Evolutionary conservation across 2,329 filamentous ascomycete genomes (phyloP).

Genomic region (Phoma herbarum): DNA sequence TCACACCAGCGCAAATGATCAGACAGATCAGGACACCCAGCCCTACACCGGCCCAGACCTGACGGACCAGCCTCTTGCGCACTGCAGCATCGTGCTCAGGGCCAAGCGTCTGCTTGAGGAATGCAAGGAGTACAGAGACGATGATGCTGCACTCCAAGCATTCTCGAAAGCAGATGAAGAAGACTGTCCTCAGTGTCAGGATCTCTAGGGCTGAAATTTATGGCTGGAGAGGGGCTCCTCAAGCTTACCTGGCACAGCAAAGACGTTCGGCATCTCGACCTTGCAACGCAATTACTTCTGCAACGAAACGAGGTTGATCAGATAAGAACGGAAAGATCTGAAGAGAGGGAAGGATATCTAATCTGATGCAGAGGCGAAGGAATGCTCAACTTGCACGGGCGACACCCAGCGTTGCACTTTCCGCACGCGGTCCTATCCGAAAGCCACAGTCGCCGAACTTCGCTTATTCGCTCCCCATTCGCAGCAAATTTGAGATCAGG

Average conservation of each 20-base stretch:
- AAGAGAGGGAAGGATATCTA: constrained; percentile 25
- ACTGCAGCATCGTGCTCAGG: constrained; percentile 67
- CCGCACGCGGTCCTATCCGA: constrained; percentile 1
- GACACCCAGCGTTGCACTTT: constrained; percentile 9
- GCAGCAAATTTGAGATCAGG: constrained; percentile 14
- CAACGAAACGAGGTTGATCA: constrained; percentile 1
- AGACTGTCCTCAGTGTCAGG: constrained; percentile 61
- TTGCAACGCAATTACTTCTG: neutral
- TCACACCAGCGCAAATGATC: constrained; percentile 70
- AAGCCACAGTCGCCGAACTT: constrained; percentile 1
- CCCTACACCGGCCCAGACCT: constrained; percentile 74
- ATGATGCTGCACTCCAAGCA: constrained; percentile 84
- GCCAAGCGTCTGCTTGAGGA: constrained; percentile 81
- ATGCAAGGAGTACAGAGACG: constrained; percentile 84
- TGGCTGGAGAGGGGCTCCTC: neutral
- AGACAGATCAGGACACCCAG: constrained; percentile 71
- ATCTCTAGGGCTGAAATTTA: neutral
- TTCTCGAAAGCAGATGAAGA: constrained; percentile 91
- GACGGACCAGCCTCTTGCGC: constrained; percentile 73
- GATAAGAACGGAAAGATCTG: constrained; percentile 8
- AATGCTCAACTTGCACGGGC: neutral
- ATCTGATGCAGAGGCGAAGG: constrained; percentile 32
- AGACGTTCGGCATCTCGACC: constrained; percentile 69
- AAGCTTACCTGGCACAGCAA: constrained; percentile 70
- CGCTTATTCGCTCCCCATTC: constrained; percentile 1